Base-by-base conservation (phyloP, 1,139 yeast species). In the Candida sojae region DNA sequence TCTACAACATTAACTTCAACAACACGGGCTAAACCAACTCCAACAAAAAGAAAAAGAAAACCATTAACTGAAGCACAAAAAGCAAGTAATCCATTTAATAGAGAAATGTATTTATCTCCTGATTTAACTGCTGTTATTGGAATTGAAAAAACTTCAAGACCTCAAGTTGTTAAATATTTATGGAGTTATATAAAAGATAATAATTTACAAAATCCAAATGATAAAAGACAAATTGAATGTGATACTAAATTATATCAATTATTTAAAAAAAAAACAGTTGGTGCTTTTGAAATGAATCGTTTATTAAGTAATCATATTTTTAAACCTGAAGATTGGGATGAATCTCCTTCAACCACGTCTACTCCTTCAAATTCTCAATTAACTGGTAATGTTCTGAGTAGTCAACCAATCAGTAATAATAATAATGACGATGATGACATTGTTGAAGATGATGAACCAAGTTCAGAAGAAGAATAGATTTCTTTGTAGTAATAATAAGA, bases 111-210 rank as follows among this genome's bases (percentile, higher is more conserved):
- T 5, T 62, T 86, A 32, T 81, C 88, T 23, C 72, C 76, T 4
- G 78, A 76, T 42, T 71, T 88, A 36, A 71, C 74, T 39, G 70
- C 60, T 4, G 64, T 88, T 7, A 56, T 73, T 8, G 81, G 73
- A 0, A 65, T 58, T n/a, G 63, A 63, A 5, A 59, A 66, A 48
- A 61, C 79, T 47, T 77, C 89, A 1, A 70, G 96, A 56, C 86
- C 95, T 0, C 86, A 85, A 59, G 84, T 86, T 28, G 92, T 87
- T 31, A 86, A 87, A 56, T 69, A 67, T 43, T 67, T 88, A 21
- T 89, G 96, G 96, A 79, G 73, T 10, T 83, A 89, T 62, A 87
- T 89, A 54, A 86, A 84, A 59, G 77, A 65, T 23, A 63, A 85
- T 51, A 66, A 81, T 44, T 67, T 89, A 39, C 96, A 88, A 60